Evolutionary conservation across 2,329 filamentous ascomycete species (phyloP), one percentile per base, ranked within the genome.

Genomic region (Decorospora gaudefroyi): DNA sequence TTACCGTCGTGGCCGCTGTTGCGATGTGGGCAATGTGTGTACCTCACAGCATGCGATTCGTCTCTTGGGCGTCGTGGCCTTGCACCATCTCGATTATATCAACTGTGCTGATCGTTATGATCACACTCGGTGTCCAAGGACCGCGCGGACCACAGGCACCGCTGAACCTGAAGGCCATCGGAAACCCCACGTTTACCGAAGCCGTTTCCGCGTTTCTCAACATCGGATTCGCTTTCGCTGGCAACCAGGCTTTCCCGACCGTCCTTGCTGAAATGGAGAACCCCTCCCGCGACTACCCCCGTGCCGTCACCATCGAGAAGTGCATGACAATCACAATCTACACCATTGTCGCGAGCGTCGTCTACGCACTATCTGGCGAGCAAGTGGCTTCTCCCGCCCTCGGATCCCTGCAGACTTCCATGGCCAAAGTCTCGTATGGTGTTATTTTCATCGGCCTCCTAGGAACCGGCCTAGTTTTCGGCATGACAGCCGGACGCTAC

Each of bases 1-100:
- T 61, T 33, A 58, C 56, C 7, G 51, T 59, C 13, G 40, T 62
- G 13, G 35, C 61, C 4, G 54, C 57, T 11, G 31, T 62, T 11
- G 53, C 53, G n/a, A 63, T 61, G 57, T 63, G 53, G 61, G 57
- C 57, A 1, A 55, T 62, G 33, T 63, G 52, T 31, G 56, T 61
- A n/a, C 55, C 55, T 1, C 51, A 52, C 32, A 63, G 59, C 32
- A 61, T 63, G 61, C 58, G 55, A 29, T 61, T 63, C 18, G 59
- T 61, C n/a, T 53, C 54, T 4, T 63, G 58, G 58, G 56, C 57
- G 13, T 60, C 56, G 4, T 62, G 58, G 57, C 58, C 60, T 10
- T 61, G 57, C 38, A 61, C 59, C 17, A 42, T 50, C 6, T 59
- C 55, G 17, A 59, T 62, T 40, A 46, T 60, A 31, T 48, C 49